phyloP scores from a whole-genome alignment of 208 protist species.

The Strigomonas culicis region DNA sequence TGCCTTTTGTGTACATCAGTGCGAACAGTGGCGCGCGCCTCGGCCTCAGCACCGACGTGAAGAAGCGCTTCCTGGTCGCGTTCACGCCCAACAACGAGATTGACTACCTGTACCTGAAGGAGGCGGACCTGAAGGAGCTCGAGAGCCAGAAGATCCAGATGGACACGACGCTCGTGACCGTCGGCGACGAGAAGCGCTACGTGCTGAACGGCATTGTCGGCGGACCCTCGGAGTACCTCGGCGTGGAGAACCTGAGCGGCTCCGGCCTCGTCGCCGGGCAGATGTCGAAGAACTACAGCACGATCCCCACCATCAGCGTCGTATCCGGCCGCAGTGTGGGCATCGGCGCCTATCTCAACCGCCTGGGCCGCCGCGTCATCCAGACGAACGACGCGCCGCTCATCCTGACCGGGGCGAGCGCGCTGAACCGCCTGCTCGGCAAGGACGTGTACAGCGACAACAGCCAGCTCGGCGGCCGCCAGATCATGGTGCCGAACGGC shows the following conservation, averaged over 20 bases:
- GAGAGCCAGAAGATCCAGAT: conserved; percentile 42
- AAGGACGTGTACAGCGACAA: conserved; percentile 97
- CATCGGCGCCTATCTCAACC: conserved; percentile 98
- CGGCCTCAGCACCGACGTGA: conserved; percentile 93
- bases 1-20: conserved; percentile 97
- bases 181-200: conserved; percentile 77
- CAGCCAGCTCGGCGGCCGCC: conserved; percentile 95
- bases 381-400: conserved; percentile 92
- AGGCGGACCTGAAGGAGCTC: conserved; percentile 81
- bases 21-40: conserved; percentile 97
- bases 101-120: conserved; percentile 94
- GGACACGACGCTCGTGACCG: conserved; percentile 25
- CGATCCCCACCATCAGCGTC: conserved; percentile 97
- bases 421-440: conserved; percentile 93
- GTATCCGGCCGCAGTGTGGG: conserved; percentile 97
- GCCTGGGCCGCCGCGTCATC: conserved; percentile 96
- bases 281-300: conserved; percentile 96
- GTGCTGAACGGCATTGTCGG: conserved; percentile 93
- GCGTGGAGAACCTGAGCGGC: conserved; percentile 97
- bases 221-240: conserved; percentile 88
- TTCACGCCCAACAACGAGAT: conserved; percentile 89
- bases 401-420: conserved; percentile 94
- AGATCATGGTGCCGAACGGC: conserved; percentile 97
- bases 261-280: conserved; percentile 96
- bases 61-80: conserved; percentile 86